These are phyloP conservation scores for Backusella liffmaniae DNA, from an alignment of 192 early-diverging fungal species.

Conservation along the genomic window DNA sequence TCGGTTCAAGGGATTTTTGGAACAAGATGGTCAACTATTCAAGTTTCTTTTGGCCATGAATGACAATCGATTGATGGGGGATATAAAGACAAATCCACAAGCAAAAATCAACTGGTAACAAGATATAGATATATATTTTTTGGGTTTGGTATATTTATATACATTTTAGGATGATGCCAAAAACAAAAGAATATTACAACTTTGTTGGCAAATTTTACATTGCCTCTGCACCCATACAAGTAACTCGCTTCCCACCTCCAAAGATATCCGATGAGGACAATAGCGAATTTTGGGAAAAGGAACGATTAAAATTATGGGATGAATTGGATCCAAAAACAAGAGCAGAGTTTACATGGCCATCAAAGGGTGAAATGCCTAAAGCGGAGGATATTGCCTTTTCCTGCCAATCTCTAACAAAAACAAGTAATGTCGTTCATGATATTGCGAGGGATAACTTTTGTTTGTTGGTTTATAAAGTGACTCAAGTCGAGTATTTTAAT, in stretches of 20 bases:
- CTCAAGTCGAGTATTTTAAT: constrained; percentile 60
- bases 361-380: constrained; percentile 52
- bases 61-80: constrained; percentile 68
- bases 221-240: constrained; percentile 61
- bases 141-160: background rate
- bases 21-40: constrained; percentile 58
- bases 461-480: constrained; percentile 65
- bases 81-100: constrained; percentile 61
- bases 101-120: constrained; percentile 66
- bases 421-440: constrained; percentile 52
- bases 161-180: constrained; percentile 63
- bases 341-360: constrained; percentile 73
- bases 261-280: constrained; percentile 40
- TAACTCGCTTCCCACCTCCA: constrained; percentile 63
- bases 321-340: constrained; percentile 51
- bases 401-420: constrained; percentile 53
- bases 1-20: constrained; percentile 66
- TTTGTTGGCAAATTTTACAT: constrained; percentile 71
- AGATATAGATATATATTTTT: background rate
- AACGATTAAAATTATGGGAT: constrained; percentile 58
- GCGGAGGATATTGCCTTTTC: constrained; percentile 49
- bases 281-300: constrained; percentile 68
- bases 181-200: constrained; percentile 64
- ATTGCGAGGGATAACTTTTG: constrained; percentile 76
- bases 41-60: constrained; percentile 66